Base-by-base conservation (phyloP, 225 moss, liverwort and hornwort genomes). In the Bryum argenteum region DNA sequence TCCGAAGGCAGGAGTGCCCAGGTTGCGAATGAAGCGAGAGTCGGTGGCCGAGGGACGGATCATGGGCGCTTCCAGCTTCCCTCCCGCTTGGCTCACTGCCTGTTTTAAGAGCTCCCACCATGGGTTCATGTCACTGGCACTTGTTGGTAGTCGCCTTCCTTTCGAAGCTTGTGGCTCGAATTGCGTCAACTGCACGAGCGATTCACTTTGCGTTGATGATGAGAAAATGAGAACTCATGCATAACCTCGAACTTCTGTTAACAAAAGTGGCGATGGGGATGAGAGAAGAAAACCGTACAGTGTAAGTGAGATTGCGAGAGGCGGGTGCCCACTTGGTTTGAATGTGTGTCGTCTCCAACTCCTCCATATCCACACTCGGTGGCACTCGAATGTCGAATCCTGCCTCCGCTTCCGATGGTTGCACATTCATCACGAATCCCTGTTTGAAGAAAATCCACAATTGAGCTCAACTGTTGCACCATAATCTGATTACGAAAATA, bases 61-160 rank as follows among this genome's bases (percentile, higher is more conserved):
- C 59, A 69, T 76, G 53, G 89, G 86, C 22, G 65, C 5, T 62
- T 67, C 67, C 62, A 88, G 70, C 63, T 75, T 80, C 38, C 74
- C 82, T 43, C 82, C 84, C 13, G 66, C 77, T 67, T 74, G 79
- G 10, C 37, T 57, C 41, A 88, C 79, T 57, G 87, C 82, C 16
- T 73, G 58, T 37, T 76, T 58, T 39, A 93, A 75, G 24, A 89
- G 71, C 60, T 77, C 53, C 93, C 91, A 89, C 91, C 93, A 93
- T 10, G 87, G 91, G 43, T 89, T 89, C 69, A 82, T 76, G 19
- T 89, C 44, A 71, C 77, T 69, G 40, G 56, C 71, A 79, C 70
- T 70, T 77, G 70, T 40, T 74, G 77, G 61, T 80, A 73, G 65
- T 80, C 33, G 75, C 71, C 69, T 70, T 60, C 74, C 81, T 65